These are phyloP conservation scores for Eleusine indica DNA, from an alignment of 176 grass and related monocot species.

Conservation along the genomic window DNA sequence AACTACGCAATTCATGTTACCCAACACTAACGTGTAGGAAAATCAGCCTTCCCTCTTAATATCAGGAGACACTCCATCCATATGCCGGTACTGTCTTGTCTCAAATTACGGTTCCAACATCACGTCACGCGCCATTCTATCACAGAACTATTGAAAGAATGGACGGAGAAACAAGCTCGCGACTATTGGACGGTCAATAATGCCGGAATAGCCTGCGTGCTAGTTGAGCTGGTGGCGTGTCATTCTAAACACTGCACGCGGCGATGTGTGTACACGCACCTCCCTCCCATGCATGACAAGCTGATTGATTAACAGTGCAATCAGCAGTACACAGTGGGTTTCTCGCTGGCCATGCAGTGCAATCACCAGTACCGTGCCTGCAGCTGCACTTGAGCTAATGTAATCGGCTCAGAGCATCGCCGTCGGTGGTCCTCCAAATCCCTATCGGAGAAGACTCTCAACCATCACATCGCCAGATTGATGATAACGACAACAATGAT, in stretches of 20 bases:
- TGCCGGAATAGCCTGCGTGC: not conserved
- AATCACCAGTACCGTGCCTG: not conserved
- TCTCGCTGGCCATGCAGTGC: not conserved
- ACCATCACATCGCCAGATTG: conserved; percentile 36
- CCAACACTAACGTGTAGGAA: no score
- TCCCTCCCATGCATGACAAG: not conserved
- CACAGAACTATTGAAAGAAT: conserved; percentile 7
- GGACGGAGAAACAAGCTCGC: not conserved
- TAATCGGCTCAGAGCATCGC: not conserved
- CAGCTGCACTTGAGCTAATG: not conserved
- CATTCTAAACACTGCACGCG: conserved; percentile 23
- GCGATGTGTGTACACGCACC: not conserved
- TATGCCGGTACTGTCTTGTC: not conserved
- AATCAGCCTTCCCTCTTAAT: no score
- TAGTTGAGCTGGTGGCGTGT: conserved; percentile 14
- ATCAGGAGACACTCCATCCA: no score
- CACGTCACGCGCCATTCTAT: not conserved
- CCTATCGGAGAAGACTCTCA: not conserved
- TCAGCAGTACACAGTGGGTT: no score
- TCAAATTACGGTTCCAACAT: not conserved
- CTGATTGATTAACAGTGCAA: conserved; percentile 11
- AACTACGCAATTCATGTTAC: no score
- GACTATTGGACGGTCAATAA: conserved; percentile 34
- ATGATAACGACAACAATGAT: not conserved
- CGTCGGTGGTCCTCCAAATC: conserved; percentile 46